Base-by-base conservation (phyloP, 2,329 filamentous ascomycete genomes). In the Didymella arachidicola region DNA sequence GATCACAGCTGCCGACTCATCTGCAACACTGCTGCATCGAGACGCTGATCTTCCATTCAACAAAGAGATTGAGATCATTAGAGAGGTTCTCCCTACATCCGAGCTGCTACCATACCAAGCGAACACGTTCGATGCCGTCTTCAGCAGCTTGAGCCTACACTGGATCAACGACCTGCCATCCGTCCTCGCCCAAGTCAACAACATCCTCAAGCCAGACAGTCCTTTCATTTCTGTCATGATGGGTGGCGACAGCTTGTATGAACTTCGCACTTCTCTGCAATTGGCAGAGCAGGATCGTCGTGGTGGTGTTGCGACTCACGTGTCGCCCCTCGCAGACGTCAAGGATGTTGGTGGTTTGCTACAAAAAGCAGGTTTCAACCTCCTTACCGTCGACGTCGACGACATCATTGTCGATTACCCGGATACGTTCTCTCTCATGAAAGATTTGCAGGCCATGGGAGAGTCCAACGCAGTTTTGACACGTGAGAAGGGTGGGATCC, bases 161-260 rank as follows among this genome's bases (percentile, higher is more conserved):
- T 99, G 95, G 95, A 90, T 97, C 82, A 99, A 99, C 76, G 92
- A 99, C 76, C 86, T 99, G 5, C 95, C 95, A 0, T 91, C 90
- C 1, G 82, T 96, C 11, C 84, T 99, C 2, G 83, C 88, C 1
- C 92, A 96, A 73, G 89, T 97, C 73, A 96, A 97, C 81, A 85
- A 86, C 64, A 82, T 96, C 32, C 84, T 99, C 26, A 96, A 96
- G 78, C 93, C 94, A 0, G 95, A 99, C 76, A 85, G 86, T 56
- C 93, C 96, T 1, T 97, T 99, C 73, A 88, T 99, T 45, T 94
- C 91, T 14, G 94, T 94, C 65, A 99, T 99, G 93, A 89, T 97
- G 60, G 95, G 95, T 55, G 95, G 95, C 0, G 95, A 99, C 77
- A 94, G 91, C 7, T 83, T 99, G 1, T 99, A 89, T 74, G 95